Evolutionary conservation across 768 basidiomycete genomes (phyloP), one percentile per base, ranked within the genome.

Genomic region (Stropharia rugosoannulata): DNA sequence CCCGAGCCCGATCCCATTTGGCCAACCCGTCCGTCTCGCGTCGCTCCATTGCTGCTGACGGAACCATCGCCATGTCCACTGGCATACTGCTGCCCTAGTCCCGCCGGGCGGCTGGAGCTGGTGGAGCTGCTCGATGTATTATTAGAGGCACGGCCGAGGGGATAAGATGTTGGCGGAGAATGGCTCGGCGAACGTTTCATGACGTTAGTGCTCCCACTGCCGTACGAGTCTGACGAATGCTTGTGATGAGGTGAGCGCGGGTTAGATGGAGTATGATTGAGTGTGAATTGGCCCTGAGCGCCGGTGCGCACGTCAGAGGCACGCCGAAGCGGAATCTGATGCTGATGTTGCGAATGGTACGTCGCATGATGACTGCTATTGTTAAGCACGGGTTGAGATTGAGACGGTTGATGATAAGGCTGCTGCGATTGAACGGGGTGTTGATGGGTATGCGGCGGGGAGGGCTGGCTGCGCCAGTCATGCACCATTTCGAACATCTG

Each of bases 401-500:
- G 53, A 29, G 59, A 64, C 44, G 62, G 64, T 13, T 38, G 60
- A 36, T 62, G 59, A 9, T 56, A 56, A 44, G 57, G 60, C 39
- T 60, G 62, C 43, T 67, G 51, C 22, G 49, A 63, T 39, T 65
- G 64, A 15, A 57, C 57, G 44, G 64, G 66, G 46, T 59, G 62
- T 27, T 61, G 68, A 60, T 72, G 71, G 54, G 71, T 67, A 35
- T 67, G 64, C 48, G 69, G 65, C 19, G 75, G 74, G 13, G 75
- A 75, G 37, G 74, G 68, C 44, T 68, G 71, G 42, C 70, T 63
- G 18, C 69, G 70, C 68, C 72, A 73, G 51, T 76, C 72, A 49
- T 71, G 72, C 37, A 70, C 76, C 53, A 74, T 72, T 54, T 85
- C 84, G 25, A 74, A 72, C 25, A 85, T 77, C 54, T 77, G 77